Conservation (phyloP, 495 filamentous ascomycete species). For the Hyaloscypha finlandica region DNA sequence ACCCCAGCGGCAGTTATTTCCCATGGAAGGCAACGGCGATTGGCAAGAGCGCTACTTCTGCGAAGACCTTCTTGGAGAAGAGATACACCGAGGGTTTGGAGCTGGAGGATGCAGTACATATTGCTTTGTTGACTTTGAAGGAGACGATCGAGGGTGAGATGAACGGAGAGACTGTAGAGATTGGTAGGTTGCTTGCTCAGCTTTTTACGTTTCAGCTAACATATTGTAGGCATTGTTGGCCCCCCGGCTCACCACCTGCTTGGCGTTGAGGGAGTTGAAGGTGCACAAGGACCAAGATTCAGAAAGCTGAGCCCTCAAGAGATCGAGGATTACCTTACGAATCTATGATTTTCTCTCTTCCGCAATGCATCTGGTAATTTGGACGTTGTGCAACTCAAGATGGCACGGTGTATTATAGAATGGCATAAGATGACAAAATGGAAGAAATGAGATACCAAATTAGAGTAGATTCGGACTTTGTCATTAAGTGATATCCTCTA, state of each 20-base stretch:
- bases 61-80: slow-evolving; percentile 99
- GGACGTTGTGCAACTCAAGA: slow-evolving; percentile 26
- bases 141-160: slow-evolving; percentile 99
- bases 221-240: slow-evolving; percentile 78
- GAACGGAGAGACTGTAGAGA: slow-evolving; percentile 99
- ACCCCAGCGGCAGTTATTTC: slow-evolving; percentile 95
- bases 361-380: slow-evolving; percentile 28
- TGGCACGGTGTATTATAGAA: slow-evolving; percentile 33
- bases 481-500: slow-evolving; percentile 29
- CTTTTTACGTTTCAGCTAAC: slow-evolving; percentile 38
- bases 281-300: slow-evolving; percentile 88
- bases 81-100: slow-evolving; percentile 95
- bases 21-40: slow-evolving; percentile 99
- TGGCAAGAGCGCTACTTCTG: slow-evolving; percentile 95
- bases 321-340: slow-evolving; percentile 98
- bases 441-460: slow-evolving; percentile 29
- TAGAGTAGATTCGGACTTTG: neutral
- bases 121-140: slow-evolving; percentile 95
- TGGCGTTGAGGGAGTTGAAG: slow-evolving; percentile 90
- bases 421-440: slow-evolving; percentile 28
- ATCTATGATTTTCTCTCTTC: slow-evolving; percentile 61
- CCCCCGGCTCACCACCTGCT: slow-evolving; percentile 90
- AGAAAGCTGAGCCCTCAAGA: slow-evolving; percentile 95
- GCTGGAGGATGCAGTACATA: slow-evolving; percentile 97
- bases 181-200: slow-evolving; percentile 61